A percentile compares a stretch with the other conserved stretches of the same genome.
phyloP scores from a whole-genome alignment of 257 asterid genomes.

The Primulina eburnea region DNA sequence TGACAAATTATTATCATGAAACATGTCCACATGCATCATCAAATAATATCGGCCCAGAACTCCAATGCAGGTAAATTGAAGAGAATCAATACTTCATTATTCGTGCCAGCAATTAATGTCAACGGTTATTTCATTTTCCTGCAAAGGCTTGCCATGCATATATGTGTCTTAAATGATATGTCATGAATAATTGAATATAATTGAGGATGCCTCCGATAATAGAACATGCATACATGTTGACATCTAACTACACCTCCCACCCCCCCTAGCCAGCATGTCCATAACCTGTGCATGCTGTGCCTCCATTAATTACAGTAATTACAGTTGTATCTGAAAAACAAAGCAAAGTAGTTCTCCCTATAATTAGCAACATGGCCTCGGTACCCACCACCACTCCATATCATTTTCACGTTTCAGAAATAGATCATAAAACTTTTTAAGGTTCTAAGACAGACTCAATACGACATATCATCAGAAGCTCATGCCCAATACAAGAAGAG shows the following conservation, averaged over 20 bases:
- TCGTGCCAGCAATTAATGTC: not conserved
- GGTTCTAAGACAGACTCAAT: not conserved
- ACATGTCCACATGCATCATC: not conserved
- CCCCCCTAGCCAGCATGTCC: not conserved
- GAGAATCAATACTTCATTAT: not conserved
- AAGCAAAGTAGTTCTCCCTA: not conserved
- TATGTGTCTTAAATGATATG: not conserved
- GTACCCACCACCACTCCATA: not conserved
- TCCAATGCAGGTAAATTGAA: not conserved
- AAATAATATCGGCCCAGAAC: not conserved
- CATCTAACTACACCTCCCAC: not conserved
- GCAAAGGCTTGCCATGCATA: not conserved
- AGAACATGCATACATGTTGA: not conserved
- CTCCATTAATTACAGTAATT: not conserved
- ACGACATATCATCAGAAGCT: not conserved
- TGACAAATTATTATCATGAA: not conserved
- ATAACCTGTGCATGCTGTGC: not conserved
- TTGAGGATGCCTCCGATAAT: not conserved
- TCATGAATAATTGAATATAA: not conserved
- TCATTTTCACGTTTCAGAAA: not conserved
- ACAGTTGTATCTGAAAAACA: not conserved
- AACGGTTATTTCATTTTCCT: not conserved
- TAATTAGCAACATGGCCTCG: not conserved
- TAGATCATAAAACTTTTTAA: no score
- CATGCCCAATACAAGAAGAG: not conserved